These are phyloP conservation scores for Boletus rubropictus DNA, from an alignment of 768 basidiomycete genomes.

Conservation along the genomic window DNA sequence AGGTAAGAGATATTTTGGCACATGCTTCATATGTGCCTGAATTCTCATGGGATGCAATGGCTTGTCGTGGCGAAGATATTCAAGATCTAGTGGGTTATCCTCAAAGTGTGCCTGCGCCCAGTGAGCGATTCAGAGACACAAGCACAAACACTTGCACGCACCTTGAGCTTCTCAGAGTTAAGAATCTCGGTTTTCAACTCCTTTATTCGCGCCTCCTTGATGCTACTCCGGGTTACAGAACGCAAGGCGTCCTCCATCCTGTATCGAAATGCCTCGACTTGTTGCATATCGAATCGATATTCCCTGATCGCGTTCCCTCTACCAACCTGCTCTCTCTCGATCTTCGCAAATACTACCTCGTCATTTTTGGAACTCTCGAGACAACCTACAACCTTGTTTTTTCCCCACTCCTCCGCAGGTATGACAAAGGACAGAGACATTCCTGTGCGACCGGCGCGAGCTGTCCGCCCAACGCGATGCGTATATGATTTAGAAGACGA, in stretches of 20 bases:
- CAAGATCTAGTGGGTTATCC: slow-evolving; percentile 90
- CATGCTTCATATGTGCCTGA: slow-evolving; percentile 93
- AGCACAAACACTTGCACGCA: slow-evolving; percentile 29
- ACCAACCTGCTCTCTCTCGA: slow-evolving; percentile 69
- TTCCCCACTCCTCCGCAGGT: slow-evolving; percentile 59
- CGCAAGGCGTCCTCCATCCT: slow-evolving; percentile 95
- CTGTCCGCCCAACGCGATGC: slow-evolving; percentile 94
- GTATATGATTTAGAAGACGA: slow-evolving; percentile 82
- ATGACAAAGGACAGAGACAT: slow-evolving; percentile 90
- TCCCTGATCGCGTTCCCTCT: slow-evolving; percentile 61
- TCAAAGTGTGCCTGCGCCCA: slow-evolving; percentile 85
- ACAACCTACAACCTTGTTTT: slow-evolving; percentile 65
- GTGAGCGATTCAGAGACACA: background rate
- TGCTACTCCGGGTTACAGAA: slow-evolving; percentile 77
- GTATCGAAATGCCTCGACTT: slow-evolving; percentile 96
- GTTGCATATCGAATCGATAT: slow-evolving; percentile 91
- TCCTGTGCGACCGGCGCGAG: slow-evolving; percentile 90
- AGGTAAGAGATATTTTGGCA: slow-evolving; percentile 89
- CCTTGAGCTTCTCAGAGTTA: slow-evolving; percentile 96
- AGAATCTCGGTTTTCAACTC: slow-evolving; percentile 91
- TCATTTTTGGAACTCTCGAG: slow-evolving; percentile 69
- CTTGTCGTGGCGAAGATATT: slow-evolving; percentile 90
- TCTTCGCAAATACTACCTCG: slow-evolving; percentile 57
- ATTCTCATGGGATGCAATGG: slow-evolving; percentile 85
- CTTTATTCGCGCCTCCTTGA: slow-evolving; percentile 88